phyloP scores from a whole-genome alignment of 2,329 filamentous ascomycete species.

The Apiospora arundinis region DNA sequence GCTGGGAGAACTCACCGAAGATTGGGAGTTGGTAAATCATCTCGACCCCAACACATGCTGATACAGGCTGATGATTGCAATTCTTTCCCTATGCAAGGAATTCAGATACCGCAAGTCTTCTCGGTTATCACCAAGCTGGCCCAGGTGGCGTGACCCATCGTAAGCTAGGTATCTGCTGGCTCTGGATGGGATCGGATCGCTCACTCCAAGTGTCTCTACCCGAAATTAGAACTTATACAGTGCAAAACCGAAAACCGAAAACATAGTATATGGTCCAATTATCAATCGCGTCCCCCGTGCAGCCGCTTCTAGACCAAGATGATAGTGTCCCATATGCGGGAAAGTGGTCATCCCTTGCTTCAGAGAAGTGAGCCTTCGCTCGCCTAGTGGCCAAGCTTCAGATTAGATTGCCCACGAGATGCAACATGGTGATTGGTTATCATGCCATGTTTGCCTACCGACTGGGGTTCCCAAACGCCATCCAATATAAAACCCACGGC shows the following conservation, averaged over 20 bases:
- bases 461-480: neutral
- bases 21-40: neutral
- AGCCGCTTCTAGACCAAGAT: too few relatives aligned
- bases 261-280: too few relatives aligned
- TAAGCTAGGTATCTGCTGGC: neutral
- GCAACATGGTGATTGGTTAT: neutral
- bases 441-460: neutral
- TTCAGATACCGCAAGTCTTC: too few relatives aligned
- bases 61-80: too few relatives aligned
- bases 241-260: too few relatives aligned
- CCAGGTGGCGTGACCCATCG: neutral
- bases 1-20: neutral
- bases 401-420: neutral
- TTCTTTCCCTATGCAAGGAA: neutral
- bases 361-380: neutral
- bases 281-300: too few relatives aligned
- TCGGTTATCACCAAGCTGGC: too few relatives aligned
- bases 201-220: neutral
- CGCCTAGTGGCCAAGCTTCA: neutral
- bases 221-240: neutral
- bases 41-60: neutral
- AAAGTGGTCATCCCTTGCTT: neutral
- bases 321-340: neutral
- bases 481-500: neutral
- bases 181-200: neutral